These are phyloP conservation scores for Cucurbita moschata DNA, from an alignment of 306 rosid genomes.

Conservation along the genomic window DNA sequence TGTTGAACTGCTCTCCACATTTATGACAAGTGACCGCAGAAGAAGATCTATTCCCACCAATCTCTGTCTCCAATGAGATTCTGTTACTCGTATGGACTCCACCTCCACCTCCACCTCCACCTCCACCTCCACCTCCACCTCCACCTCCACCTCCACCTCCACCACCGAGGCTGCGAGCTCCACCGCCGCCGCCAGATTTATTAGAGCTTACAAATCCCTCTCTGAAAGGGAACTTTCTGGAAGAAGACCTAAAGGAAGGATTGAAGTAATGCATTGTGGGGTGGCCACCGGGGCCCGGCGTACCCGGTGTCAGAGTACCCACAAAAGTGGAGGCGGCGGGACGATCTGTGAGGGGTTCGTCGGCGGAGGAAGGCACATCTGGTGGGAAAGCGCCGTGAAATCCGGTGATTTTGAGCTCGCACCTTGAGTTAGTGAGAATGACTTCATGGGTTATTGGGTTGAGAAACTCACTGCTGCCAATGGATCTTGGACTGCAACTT, in stretches of 20 bases:
- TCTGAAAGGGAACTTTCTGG: slow-evolving; percentile 54
- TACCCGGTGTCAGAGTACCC: slow-evolving; percentile 73
- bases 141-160: too few relatives aligned
- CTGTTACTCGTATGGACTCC: too few relatives aligned
- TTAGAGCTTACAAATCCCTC: slow-evolving; percentile 21
- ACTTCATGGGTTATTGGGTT: slow-evolving; percentile 84
- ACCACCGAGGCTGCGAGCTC: too few relatives aligned
- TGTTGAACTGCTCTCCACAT: slow-evolving; percentile 70
- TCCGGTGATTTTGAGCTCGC: slow-evolving; percentile 79
- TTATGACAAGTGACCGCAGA: slow-evolving; percentile 53
- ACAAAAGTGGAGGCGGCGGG: slow-evolving; percentile 33
- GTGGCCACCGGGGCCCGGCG: slow-evolving; percentile 84
- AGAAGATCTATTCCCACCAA: slow-evolving; percentile 23
- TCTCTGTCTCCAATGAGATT: slow-evolving; percentile 12
- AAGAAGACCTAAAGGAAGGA: slow-evolving; percentile 55
- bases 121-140: too few relatives aligned
- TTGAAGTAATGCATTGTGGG: slow-evolving; percentile 60
- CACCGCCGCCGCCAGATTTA: slow-evolving; percentile 1
- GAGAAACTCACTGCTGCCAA: slow-evolving; percentile 75
- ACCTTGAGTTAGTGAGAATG: slow-evolving; percentile 64
- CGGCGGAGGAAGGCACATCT: slow-evolving; percentile 16
- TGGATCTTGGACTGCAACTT: slow-evolving; percentile 83
- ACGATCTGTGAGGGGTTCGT: neutral
- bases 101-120: too few relatives aligned
- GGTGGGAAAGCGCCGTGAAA: slow-evolving; percentile 32